Evolutionary conservation across 2,329 filamentous ascomycete species (phyloP).

Genomic region (Xylaria sp.): DNA sequence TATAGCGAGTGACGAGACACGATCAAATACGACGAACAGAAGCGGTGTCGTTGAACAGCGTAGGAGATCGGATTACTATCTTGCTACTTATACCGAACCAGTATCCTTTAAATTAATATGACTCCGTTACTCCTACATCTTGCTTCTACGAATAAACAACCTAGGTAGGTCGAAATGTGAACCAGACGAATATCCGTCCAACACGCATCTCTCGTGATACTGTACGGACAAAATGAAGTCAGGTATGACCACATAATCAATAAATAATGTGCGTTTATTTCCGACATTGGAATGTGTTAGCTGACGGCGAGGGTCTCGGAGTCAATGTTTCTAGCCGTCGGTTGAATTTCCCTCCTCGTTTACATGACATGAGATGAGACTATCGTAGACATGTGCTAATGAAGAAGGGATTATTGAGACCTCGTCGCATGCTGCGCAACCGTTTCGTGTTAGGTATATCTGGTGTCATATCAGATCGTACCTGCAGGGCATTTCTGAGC

Average conservation of each 20-base stretch:
- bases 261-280: not conserved
- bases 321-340: constrained; percentile 16
- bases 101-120: not conserved
- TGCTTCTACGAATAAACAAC: not conserved
- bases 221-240: constrained; percentile 15
- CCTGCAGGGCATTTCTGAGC: not conserved
- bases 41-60: not conserved
- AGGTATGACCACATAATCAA: constrained; percentile 22
- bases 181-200: constrained; percentile 21
- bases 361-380: constrained; percentile 20
- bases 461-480: not conserved
- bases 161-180: constrained; percentile 6
- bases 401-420: constrained; percentile 16
- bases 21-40: not conserved
- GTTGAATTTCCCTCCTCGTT: constrained; percentile 21
- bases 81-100: constrained; percentile 22
- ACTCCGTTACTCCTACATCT: not conserved
- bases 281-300: not conserved
- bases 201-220: constrained; percentile 21
- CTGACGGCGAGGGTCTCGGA: constrained; percentile 1
- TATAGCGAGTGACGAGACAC: constrained; percentile 6
- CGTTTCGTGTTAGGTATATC: constrained; percentile 38
- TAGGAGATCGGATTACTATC: not conserved
- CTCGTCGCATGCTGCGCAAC: constrained; percentile 41
- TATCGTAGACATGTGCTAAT: constrained; percentile 3